Base-by-base conservation (phyloP, 371 early-diverging fungal species). In the Apophysomyces sp. region DNA sequence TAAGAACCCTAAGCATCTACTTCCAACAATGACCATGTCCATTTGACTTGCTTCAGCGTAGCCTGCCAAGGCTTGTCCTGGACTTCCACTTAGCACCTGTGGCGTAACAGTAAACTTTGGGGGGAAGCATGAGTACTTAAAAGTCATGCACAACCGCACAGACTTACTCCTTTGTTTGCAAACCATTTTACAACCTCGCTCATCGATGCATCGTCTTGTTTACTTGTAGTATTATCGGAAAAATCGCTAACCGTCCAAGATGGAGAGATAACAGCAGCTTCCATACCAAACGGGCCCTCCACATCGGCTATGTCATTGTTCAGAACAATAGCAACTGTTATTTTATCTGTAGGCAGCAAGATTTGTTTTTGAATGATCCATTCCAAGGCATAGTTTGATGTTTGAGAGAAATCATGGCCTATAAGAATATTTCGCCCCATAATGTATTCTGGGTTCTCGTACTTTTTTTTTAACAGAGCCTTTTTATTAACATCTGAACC, bases 11-110 rank as follows among this genome's bases (percentile, higher is more conserved):
- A 41, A 39, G 37, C 71, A 65, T 26, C 63, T 55, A 18, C 60
- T 63, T 44, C 74, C 74, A 30, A 71, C 67, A 31, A 70, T 61
- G n/a, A 73, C 66, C n/a, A 73, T 37, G 55, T 73, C 74, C 37
- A 59, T 24, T 6, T 67, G 52, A 5, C 16, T 13, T 12, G 24
- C 67, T 37, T 67, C 63, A n/a, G 73, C 73, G 52, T 60, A 67
- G 27, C 62, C 70, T 16, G 55, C 60, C 0, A 73, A 36, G 13
- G 70, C 67, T 30, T 73, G 67, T n/a, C 58, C 70, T 6, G 73
- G 61, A 24, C 70, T 65, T 18, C 73, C 73, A 60, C 52, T 63
- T 13, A 73, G 39, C 4, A 69, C 30, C 40, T 53, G 57, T 0
- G 70, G 63, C 2, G 18, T 60, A 1, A 62, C 65, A 18, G 58